Conservation (phyloP, 805 yeast genomes). For the Starmera dryadoides region DNA sequence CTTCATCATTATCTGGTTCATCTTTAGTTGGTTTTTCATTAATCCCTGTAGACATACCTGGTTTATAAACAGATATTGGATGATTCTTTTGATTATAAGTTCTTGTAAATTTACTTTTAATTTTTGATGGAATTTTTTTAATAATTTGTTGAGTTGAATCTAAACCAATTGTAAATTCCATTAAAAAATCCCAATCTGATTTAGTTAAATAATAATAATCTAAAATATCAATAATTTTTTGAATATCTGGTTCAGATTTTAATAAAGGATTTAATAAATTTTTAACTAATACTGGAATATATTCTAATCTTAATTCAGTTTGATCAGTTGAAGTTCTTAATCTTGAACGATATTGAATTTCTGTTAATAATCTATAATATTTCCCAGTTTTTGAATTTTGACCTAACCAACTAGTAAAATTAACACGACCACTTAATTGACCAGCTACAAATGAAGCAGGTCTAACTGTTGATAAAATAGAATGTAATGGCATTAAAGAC, state of each 20-base stretch:
- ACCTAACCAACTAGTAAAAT: conserved; percentile 84
- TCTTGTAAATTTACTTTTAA: conserved; percentile 81
- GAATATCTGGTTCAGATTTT: conserved; percentile 50
- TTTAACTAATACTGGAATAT: conserved; percentile 57
- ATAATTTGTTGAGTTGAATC: conserved; percentile 34
- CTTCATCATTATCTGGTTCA: conserved; percentile 10
- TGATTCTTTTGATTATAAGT: conserved; percentile 70
- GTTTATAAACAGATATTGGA: conserved; percentile 77
- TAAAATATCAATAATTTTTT: conserved; percentile 62
- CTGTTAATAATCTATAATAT: conserved; percentile 72
- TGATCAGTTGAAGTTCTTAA: conserved; percentile 73
- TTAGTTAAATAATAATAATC: conserved; percentile 81
- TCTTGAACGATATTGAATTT: conserved; percentile 81
- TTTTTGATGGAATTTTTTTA: conserved; percentile 67
- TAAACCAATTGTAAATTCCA: conserved; percentile 78
- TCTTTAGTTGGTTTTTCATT: conserved; percentile 14
- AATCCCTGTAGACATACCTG: conserved; percentile 50
- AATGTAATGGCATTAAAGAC: conserved; percentile 90
- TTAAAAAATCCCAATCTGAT: conserved; percentile 86
- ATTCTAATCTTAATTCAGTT: conserved; percentile 66
- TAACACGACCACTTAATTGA: conserved; percentile 55
- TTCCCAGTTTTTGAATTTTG: conserved; percentile 82
- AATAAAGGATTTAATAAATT: conserved; percentile 54
- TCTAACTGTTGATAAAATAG: conserved; percentile 72
- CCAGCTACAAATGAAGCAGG: conserved; percentile 79